Evolutionary conservation across 1,284 basidiomycete genomes (phyloP), one percentile per base, ranked within the genome.

Genomic region (Malassezia brasiliensis): DNA sequence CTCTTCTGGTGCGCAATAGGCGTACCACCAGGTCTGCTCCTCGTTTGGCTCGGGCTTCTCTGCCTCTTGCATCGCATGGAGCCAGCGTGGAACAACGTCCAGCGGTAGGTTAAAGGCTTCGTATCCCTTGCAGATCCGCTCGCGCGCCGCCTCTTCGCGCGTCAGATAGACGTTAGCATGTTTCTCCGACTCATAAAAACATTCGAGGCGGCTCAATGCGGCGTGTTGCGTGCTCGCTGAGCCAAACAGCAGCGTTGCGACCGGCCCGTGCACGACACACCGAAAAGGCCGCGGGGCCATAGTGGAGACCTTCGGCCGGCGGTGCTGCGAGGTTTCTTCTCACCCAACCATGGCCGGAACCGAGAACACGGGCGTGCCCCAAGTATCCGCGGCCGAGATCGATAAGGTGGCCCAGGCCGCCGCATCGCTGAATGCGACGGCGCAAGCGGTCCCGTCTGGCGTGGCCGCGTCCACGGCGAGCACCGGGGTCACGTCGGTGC

Each of bases 91-190:
- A 20, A 71, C 61, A 14, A 53, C 56, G 28, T 52, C 49, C 10
- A 64, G 14, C 28, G 69, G 69, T 34, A 68, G 61, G 56, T 72
- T 72, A 57, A 69, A 72, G 3, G 69, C 69, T 37, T 71, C 62
- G 44, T 72, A 72, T 44, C 68, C 67, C 39, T 54, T 56, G 49
- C 68, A 71, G 39, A 66, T 49, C 30, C 64, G 56, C 44, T 53
- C 60, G 39, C 57, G 51, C 7, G 50, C 50, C 2, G 66, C 68
- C 32, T 64, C 48, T 17, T 64, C 57, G 20, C 62, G 47, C 10
- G 52, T 53, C 19, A 72, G 41, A 31, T 70, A 71, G 25, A 39
- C 28, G 19, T 56, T 56, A 2, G 51, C 47, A 45, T 52, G 49
- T 1, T 50, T 44, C 15, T 62, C 51, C 31, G 66, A 65, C 47